These are phyloP conservation scores for Rubia peregrina DNA, from an alignment of 305 asterid species.

Conservation along the genomic window DNA sequence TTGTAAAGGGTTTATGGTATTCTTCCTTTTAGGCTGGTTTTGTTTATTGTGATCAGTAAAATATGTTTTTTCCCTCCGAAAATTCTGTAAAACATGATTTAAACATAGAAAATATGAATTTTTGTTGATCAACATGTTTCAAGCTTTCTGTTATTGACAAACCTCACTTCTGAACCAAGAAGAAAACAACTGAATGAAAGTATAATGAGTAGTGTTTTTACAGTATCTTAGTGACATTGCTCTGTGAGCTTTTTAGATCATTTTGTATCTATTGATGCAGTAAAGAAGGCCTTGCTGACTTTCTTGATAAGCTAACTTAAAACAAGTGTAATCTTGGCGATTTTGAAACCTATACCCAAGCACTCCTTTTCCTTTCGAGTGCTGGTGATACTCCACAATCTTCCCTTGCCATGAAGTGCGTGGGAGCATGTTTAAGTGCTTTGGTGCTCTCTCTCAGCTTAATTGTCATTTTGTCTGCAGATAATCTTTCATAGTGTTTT, in stretches of 20 bases:
- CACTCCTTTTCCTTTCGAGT: too few relatives aligned
- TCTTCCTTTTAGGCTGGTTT: neutral
- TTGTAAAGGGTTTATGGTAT: too few relatives aligned
- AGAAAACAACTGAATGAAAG: neutral
- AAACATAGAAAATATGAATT: neutral
- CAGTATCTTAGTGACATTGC: neutral
- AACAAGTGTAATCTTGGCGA: neutral
- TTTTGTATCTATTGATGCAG: neutral
- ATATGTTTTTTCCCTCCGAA: too few relatives aligned
- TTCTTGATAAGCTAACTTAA: neutral
- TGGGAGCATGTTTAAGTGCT: neutral
- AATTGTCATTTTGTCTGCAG: neutral
- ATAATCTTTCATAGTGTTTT: slow-evolving; percentile 19
- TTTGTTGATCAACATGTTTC: neutral
- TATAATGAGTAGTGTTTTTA: neutral
- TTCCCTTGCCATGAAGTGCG: too few relatives aligned
- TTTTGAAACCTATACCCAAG: neutral
- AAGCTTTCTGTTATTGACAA: neutral
- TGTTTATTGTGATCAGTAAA: neutral
- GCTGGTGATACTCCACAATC: too few relatives aligned
- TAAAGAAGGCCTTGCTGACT: neutral
- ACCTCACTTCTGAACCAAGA: neutral
- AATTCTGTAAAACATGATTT: neutral
- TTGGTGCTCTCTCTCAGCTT: neutral
- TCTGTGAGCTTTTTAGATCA: neutral